These are phyloP conservation scores for Saprolegnia diclina DNA, from an alignment of 352 stramenopile species.

Conservation along the genomic window DNA sequence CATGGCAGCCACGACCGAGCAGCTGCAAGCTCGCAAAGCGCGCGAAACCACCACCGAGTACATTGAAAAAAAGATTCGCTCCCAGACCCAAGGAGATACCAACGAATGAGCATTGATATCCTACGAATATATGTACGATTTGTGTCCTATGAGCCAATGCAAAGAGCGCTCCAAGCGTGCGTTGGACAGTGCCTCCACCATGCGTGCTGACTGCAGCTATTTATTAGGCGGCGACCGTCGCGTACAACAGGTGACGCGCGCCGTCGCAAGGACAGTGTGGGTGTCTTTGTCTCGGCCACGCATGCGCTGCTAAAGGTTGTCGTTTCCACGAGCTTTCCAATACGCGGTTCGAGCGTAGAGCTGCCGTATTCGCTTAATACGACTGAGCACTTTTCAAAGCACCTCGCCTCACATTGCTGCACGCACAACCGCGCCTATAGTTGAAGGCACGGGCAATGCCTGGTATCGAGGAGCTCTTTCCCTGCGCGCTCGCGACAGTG, in stretches of 20 bases:
- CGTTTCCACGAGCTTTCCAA: conserved; percentile 96
- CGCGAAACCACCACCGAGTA: conserved; percentile 75
- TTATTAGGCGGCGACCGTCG: conserved; percentile 70
- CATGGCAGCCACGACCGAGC: conserved; percentile 72
- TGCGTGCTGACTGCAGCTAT: conserved; percentile 89
- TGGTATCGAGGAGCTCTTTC: conserved; percentile 95
- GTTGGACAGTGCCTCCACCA: too few relatives aligned
- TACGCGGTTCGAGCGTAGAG: conserved; percentile 85
- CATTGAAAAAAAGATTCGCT: conserved; percentile 57
- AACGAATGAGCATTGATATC: too few relatives aligned
- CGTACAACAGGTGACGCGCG: conserved; percentile 92
- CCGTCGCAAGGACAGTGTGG: conserved; percentile 88
- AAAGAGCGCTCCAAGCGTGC: too few relatives aligned
- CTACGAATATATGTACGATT: too few relatives aligned
- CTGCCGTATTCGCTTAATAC: too few relatives aligned
- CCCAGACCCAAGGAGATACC: neutral
- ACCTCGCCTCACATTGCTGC: too few relatives aligned
- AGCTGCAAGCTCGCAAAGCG: conserved; percentile 52
- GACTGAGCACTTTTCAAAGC: too few relatives aligned
- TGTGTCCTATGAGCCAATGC: too few relatives aligned
- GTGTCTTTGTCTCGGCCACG: conserved; percentile 69
- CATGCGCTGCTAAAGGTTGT: conserved; percentile 84
- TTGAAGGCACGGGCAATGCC: conserved; percentile 89
- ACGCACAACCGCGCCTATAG: too few relatives aligned
- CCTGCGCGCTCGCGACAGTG: conserved; percentile 93